Percentiles rank a stretch among this genome's conserved stretches.
Conservation (phyloP, 192 early-diverging fungal genomes). For the Linnemannia exigua region DNA sequence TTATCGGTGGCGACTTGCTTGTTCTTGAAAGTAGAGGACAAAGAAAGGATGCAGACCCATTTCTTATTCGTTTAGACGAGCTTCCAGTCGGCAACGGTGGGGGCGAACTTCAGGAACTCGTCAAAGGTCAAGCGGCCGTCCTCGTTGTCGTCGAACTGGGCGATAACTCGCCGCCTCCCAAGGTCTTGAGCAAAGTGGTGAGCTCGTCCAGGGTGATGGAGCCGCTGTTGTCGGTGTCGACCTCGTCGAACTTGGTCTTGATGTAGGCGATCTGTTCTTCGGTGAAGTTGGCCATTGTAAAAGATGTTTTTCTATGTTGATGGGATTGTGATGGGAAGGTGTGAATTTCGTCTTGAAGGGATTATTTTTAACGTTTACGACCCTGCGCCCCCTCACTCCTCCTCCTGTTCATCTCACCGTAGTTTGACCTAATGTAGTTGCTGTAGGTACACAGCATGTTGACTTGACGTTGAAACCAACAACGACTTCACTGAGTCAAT, state of each 20-base stretch:
- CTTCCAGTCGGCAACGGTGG: slow-evolving; percentile 22
- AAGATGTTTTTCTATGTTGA: slow-evolving; percentile 4
- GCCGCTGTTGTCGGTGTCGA: slow-evolving; percentile 25
- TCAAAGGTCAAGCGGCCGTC: slow-evolving; percentile 29
- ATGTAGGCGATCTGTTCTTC: slow-evolving; percentile 17
- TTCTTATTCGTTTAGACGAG: slow-evolving; percentile 3
- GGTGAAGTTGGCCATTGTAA: slow-evolving; percentile 23
- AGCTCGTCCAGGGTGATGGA: slow-evolving; percentile 13
- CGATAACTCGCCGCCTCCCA: slow-evolving; percentile 18
- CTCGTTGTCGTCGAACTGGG: slow-evolving; percentile 20
- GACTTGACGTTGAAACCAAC: too few species aligned
- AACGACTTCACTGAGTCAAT: too few species aligned
- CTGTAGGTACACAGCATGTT: too few species aligned
- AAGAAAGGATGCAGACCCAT: background rate
- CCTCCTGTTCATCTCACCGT: too few species aligned
- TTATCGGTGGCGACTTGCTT: background rate
- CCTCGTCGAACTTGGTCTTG: slow-evolving; percentile 22
- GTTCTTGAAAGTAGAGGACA: background rate
- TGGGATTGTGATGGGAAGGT: background rate
- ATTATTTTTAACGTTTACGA: too few species aligned
- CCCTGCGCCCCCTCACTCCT: too few species aligned
- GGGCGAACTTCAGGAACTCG: slow-evolving; percentile 26
- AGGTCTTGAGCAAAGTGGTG: slow-evolving; percentile 21
- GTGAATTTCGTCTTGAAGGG: background rate
- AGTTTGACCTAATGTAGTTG: too few species aligned